These are phyloP conservation scores for Lyophyllum atratum DNA, from an alignment of 768 basidiomycete genomes.

Conservation along the genomic window DNA sequence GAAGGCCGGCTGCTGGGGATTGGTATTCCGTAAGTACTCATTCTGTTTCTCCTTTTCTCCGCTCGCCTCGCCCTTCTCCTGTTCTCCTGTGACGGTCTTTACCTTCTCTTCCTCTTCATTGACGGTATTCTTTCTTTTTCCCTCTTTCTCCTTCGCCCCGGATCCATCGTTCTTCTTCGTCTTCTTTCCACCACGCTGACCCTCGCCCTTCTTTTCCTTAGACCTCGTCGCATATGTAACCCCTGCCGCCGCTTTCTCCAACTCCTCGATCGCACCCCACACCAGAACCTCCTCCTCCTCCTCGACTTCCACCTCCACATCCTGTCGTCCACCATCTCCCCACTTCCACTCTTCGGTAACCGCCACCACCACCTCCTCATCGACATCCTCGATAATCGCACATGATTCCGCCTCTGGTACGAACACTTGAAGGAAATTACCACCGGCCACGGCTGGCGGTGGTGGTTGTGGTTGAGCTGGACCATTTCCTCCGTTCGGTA, in stretches of 20 bases:
- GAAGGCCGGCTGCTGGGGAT: neutral
- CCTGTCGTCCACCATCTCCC: neutral
- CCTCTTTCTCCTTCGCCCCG: neutral
- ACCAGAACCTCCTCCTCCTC: neutral
- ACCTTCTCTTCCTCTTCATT: neutral
- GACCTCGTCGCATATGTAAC: neutral
- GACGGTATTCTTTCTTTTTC: neutral
- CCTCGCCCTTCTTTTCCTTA: neutral
- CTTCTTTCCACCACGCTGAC: neutral
- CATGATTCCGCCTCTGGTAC: neutral
- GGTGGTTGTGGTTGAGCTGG: neutral
- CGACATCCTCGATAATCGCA: neutral
- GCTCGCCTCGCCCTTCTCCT: neutral
- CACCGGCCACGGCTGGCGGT: neutral
- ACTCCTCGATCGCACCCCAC: neutral
- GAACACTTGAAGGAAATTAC: neutral
- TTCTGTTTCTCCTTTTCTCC: neutral
- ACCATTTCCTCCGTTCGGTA: too few species aligned
- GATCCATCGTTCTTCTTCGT: neutral
- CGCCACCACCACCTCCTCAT: neutral
- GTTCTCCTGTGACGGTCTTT: neutral
- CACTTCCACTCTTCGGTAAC: neutral
- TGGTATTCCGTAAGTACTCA: neutral
- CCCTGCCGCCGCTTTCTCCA: neutral
- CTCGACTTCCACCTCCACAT: neutral